Base-by-base conservation (phyloP, 2,329 filamentous ascomycete species). In the Colletotrichum tropicicola region DNA sequence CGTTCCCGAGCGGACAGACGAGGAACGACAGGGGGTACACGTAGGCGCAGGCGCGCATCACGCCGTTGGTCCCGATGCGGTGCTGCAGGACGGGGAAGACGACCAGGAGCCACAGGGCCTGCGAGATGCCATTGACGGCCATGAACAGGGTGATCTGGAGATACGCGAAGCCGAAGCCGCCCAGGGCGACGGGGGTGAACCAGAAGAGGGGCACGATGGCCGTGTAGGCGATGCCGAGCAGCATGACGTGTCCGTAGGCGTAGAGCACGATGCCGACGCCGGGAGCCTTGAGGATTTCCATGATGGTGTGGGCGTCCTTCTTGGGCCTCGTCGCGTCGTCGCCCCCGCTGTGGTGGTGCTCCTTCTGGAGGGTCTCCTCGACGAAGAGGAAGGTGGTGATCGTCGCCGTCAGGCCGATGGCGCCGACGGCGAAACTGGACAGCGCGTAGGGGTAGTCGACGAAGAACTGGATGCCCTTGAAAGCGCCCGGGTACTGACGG, bases 141-240 rank as follows among this genome's bases (percentile, higher is more conserved):
- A 95, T 85, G 77, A 90, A 86, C 3, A 88, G 70, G 1, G 90
- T 89, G 67, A 94, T 95, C 55, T 87, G 83, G 4, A 85, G 73
- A 0, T 90, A 80, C 0, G 82, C 77, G 74, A 94, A 90, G 3
- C 83, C 86, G 49, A 89, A 85, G 0, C 92, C 92, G 32, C 92
- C 92, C 0, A 90, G 81, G 0, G 73, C 6, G 6, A 91, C 70
- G 3, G 83, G 80, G 0, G 89, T 92, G 76, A 85, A 94, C 78
- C 88, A 88, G 73, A 89, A 91, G 2, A 94, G 83, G 0, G 91
- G 89, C 1, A 86, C 73, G 39, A 94, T 81, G 59, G 91, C 90
- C 0, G 92, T 94, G 75, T 90, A 94, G 1, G 87, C 83, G 66
- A 91, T 89, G 0, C 88, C 91, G 4, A 94, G 84, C 3, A 93